Evolutionary conservation across 176 grass and related monocot species (phyloP).

Genomic region (Carex scoparia): DNA sequence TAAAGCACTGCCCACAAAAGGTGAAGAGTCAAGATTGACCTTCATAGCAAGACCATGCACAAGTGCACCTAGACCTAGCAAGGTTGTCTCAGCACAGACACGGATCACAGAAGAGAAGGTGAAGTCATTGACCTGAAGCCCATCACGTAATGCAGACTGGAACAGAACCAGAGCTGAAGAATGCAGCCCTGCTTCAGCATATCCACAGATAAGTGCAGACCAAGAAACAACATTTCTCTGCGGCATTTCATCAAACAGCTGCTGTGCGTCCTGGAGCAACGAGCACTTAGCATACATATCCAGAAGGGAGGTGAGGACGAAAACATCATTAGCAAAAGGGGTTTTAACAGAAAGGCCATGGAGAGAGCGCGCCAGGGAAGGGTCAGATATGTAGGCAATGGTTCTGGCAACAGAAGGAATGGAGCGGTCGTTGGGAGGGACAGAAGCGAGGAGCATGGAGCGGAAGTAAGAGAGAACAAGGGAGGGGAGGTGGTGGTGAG

Average conservation of each 20-base stretch:
- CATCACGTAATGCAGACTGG: constrained; percentile 46
- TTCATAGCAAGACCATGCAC: constrained; percentile 65
- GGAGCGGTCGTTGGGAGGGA: constrained; percentile 56
- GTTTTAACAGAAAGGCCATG: constrained; percentile 67
- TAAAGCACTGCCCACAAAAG: constrained; percentile 76
- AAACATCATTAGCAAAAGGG: constrained; percentile 56
- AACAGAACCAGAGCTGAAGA: constrained; percentile 39
- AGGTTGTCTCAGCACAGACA: constrained; percentile 57
- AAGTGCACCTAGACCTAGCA: constrained; percentile 60
- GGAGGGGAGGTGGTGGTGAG: constrained; percentile 52
- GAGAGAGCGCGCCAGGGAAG: constrained; percentile 33
- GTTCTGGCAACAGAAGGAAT: constrained; percentile 69
- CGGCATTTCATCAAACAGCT: constrained; percentile 72
- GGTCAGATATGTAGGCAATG: constrained; percentile 21
- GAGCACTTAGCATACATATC: constrained; percentile 80
- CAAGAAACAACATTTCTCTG: constrained; percentile 87
- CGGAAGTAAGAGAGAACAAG: constrained; percentile 54
- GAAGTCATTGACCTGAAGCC: constrained; percentile 65
- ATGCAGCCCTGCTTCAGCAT: constrained; percentile 48
- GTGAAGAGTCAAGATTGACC: constrained; percentile 50
- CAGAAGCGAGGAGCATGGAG: constrained; percentile 46
- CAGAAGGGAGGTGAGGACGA: constrained; percentile 57
- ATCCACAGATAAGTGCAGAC: constrained; percentile 69
- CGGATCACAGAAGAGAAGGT: constrained; percentile 64
- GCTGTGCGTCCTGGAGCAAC: constrained; percentile 38